These are phyloP conservation scores for Alternaria gansuensis DNA, from an alignment of 2,329 filamentous ascomycete species.

Conservation along the genomic window DNA sequence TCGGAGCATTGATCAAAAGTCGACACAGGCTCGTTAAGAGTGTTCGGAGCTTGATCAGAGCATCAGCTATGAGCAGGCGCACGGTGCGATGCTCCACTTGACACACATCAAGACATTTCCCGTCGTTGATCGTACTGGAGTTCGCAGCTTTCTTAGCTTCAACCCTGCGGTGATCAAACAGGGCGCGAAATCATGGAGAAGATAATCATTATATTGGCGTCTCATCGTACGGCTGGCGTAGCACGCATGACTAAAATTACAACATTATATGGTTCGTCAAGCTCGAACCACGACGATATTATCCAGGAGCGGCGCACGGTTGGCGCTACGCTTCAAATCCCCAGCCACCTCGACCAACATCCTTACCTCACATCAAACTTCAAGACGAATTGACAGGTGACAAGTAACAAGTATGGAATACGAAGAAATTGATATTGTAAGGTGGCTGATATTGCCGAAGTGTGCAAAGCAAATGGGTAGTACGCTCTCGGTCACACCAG, in stretches of 20 bases:
- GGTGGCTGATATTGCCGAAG: conserved; percentile 11
- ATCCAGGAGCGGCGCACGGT: conserved; percentile 22
- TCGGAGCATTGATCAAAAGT: conserved; percentile 9
- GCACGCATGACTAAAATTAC: conserved; percentile 36
- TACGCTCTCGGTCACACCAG: conserved; percentile 13
- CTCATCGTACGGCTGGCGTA: conserved; percentile 20
- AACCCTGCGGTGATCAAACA: conserved; percentile 5
- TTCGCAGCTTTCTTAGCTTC: not conserved
- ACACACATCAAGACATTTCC: conserved; percentile 1
- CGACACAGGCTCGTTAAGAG: conserved; percentile 3
- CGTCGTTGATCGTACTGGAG: not conserved
- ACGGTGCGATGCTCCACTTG: conserved; percentile 3
- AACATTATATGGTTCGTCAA: conserved; percentile 28
- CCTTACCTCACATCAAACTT: conserved; percentile 15
- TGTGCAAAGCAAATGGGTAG: conserved; percentile 26
- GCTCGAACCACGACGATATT: conserved; percentile 24
- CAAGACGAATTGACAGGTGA: conserved; percentile 12
- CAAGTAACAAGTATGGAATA: conserved; percentile 10
- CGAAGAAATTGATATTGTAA: conserved; percentile 9
- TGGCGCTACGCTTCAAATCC: conserved; percentile 16
- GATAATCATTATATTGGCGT: conserved; percentile 30
- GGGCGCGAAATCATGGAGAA: conserved; percentile 20
- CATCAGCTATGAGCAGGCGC: conserved; percentile 8
- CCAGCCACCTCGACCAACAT: conserved; percentile 11
- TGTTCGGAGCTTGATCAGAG: conserved; percentile 8